Evolutionary conservation across 495 filamentous ascomycete genomes (phyloP).

Genomic region (Clohesyomyces aquaticus): DNA sequence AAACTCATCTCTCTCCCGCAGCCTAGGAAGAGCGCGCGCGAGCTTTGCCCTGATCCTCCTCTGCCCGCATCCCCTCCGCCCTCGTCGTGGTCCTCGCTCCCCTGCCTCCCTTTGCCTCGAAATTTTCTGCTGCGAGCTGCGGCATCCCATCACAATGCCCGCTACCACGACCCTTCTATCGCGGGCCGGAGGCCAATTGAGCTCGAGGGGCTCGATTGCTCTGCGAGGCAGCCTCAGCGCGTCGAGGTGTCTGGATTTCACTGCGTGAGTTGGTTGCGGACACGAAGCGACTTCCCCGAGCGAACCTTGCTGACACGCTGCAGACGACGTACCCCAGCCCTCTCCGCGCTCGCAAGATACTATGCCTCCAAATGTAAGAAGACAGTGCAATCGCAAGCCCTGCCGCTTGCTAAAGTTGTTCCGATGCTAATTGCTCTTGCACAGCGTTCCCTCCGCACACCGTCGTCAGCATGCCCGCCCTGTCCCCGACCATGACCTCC

Average conservation of each 20-base stretch:
- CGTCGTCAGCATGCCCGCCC: constrained; percentile 94
- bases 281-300: background rate
- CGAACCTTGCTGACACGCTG: constrained; percentile 26
- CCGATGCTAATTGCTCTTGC: constrained; percentile 36
- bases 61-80: background rate
- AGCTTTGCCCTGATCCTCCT: constrained; percentile 12
- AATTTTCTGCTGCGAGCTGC: constrained; percentile 11
- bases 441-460: constrained; percentile 89
- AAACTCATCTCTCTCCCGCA: constrained; percentile 14
- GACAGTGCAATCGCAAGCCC: constrained; percentile 14
- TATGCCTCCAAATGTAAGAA: constrained; percentile 78
- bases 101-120: constrained; percentile 3
- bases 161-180: constrained; percentile 46
- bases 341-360: constrained; percentile 68
- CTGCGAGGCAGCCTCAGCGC: constrained; percentile 25
- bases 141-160: constrained; percentile 46
- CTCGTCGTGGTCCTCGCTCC: background rate
- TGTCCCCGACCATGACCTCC: constrained; percentile 96
- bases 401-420: background rate
- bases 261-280: constrained; percentile 20
- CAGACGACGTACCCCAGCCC: constrained; percentile 51
- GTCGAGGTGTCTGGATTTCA: constrained; percentile 26
- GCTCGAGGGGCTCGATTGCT: constrained; percentile 40
- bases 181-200: constrained; percentile 44
- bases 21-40: constrained; percentile 18